These are phyloP conservation scores for Gremmenia infestans DNA, from an alignment of 2,329 filamentous ascomycete genomes.

Conservation along the genomic window DNA sequence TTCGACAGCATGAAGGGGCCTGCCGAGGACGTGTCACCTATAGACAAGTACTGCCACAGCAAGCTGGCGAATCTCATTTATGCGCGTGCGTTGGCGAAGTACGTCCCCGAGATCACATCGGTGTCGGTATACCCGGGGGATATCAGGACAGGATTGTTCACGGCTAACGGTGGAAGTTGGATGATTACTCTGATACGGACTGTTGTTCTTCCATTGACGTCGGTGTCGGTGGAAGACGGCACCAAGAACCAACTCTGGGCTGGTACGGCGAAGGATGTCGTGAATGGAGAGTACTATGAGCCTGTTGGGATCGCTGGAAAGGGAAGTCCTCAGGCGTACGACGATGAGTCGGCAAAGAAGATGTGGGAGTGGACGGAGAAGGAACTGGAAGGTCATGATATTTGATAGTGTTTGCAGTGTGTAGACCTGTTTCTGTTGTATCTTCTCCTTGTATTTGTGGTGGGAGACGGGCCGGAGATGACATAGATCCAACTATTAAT, in stretches of 20 bases:
- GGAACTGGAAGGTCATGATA: neutral
- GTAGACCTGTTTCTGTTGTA: too few relatives aligned
- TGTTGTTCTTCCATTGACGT: neutral
- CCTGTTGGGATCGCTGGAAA: neutral
- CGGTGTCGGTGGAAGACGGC: constrained; percentile 25
- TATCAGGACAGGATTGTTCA: constrained; percentile 21
- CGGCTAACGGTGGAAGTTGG: constrained; percentile 1
- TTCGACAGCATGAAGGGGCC: constrained; percentile 23
- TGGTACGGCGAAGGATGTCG: constrained; percentile 28
- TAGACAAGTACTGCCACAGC: constrained; percentile 35
- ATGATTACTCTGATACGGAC: neutral
- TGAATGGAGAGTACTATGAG: constrained; percentile 31
- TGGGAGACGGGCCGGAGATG: neutral
- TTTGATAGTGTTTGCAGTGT: neutral
- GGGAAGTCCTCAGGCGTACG: neutral
- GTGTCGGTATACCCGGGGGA: constrained; percentile 38
- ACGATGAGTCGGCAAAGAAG: neutral
- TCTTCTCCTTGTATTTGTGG: too few relatives aligned
- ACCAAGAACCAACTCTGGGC: constrained; percentile 39
- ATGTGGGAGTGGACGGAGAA: neutral
- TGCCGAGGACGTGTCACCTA: neutral
- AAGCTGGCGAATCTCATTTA: constrained; percentile 45
- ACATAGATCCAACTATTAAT: neutral
- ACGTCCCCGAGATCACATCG: constrained; percentile 33
- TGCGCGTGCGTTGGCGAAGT: constrained; percentile 35